Evolutionary conservation across 176 grass and related monocot genomes (phyloP).

Genomic region (Triticum turgidum): DNA sequence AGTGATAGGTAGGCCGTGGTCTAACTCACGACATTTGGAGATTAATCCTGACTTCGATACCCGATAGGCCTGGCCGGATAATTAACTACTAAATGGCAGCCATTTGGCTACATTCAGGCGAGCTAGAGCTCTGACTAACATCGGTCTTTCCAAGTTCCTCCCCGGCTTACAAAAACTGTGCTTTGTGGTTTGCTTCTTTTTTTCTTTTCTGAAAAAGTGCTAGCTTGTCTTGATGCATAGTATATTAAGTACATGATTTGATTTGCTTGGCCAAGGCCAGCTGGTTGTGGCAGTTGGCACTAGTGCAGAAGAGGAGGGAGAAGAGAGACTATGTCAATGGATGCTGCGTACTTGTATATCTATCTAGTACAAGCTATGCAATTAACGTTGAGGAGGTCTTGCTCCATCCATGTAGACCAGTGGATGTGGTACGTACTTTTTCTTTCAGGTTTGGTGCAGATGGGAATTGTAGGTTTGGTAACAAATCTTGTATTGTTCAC

Average conservation of each 20-base stretch:
- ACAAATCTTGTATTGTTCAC: not conserved
- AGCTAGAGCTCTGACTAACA: not conserved
- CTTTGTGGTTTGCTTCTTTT: no score
- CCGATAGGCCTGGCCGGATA: not conserved
- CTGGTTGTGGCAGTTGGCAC: not conserved
- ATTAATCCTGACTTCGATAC: not conserved
- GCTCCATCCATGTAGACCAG: not conserved
- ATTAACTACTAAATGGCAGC: not conserved
- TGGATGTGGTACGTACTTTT: not conserved
- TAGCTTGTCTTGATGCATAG: no score
- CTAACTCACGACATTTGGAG: slow-evolving; percentile 2
- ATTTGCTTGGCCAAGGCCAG: not conserved
- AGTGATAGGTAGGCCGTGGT: no score
- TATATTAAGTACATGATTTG: not conserved
- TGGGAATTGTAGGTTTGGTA: not conserved
- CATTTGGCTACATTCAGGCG: not conserved
- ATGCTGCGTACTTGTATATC: no score
- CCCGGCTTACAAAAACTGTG: no score
- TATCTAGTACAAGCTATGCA: not conserved
- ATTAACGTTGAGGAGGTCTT: not conserved
- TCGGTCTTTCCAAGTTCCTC: not conserved
- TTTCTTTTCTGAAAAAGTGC: no score
- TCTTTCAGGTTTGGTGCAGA: not conserved
- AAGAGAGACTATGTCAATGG: not conserved
- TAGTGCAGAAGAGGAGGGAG: not conserved